Evolutionary conservation across 1,284 basidiomycete species (phyloP).

Genomic region (Apiotrichum domesticum): DNA sequence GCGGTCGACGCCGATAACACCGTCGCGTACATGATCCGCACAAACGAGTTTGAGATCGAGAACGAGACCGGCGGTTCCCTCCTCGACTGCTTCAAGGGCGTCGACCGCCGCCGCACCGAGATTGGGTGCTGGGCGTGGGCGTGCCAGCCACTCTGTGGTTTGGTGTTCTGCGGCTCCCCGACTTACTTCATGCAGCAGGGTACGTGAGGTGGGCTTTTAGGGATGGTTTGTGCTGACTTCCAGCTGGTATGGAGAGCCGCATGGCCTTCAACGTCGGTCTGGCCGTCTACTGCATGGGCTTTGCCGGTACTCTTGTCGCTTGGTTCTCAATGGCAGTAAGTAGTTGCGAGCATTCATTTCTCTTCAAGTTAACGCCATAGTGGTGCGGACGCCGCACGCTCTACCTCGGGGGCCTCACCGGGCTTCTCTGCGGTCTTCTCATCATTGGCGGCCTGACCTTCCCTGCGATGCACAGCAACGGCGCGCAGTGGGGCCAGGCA

Average conservation of each 20-base stretch:
- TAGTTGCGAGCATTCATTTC: conserved; percentile 44
- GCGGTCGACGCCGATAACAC: conserved; percentile 25
- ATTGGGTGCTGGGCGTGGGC: conserved; percentile 13
- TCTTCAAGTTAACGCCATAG: conserved; percentile 48
- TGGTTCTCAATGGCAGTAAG: conserved; percentile 33
- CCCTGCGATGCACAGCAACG: neutral
- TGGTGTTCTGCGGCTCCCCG: neutral
- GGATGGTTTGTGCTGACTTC: too few species aligned
- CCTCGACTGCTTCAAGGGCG: conserved; percentile 29
- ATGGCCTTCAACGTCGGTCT: conserved; percentile 29
- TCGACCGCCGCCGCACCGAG: conserved; percentile 18
- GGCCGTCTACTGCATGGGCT: conserved; percentile 41
- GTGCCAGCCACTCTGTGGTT: conserved; percentile 24
- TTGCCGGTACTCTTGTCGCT: conserved; percentile 42
- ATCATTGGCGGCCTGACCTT: conserved; percentile 42
- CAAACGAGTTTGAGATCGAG: conserved; percentile 35
- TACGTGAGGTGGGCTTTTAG: too few species aligned
- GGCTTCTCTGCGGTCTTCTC: conserved; percentile 33
- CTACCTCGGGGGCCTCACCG: too few species aligned
- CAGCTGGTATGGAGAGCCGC: conserved; percentile 8
- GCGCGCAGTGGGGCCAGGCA: conserved; percentile 13
- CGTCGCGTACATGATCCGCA: conserved; percentile 43
- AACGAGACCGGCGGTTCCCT: conserved; percentile 17
- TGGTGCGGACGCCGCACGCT: conserved; percentile 29
- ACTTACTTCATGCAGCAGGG: too few species aligned